Base-by-base conservation (phyloP, 345 rosid species). In the Abelmoschus esculentus region DNA sequence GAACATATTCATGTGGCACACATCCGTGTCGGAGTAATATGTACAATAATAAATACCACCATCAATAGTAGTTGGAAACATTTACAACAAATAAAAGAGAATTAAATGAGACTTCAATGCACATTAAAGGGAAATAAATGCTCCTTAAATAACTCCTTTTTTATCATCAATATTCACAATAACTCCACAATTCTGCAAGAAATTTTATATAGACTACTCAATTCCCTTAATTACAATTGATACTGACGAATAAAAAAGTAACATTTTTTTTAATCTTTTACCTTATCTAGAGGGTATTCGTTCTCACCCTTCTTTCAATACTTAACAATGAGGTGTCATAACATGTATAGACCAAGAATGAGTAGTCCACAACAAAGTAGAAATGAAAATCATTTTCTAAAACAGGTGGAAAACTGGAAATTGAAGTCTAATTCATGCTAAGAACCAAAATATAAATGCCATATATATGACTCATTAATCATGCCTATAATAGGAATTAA, bases 51-150 rank as follows among this genome's bases (percentile, higher is more conserved):
- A 49, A 49, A 14, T 13, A 49, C 14, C 17, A 49, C 53, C 53
- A 12, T 49, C 53, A 4, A 49, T 49, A 49, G 53, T 49, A 49
- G 53, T 49, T 49, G 53, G 17, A 49, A 49, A 12, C 53, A 49
- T 49, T 49, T 66, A 47, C 57, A 47, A 15, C 17, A 66, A 66
- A 28, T 4, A 28, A 14, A 15, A 26, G 14, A 46, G 56, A 46
- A 46, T 12, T 64, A 64, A 42, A 64, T 22, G 34, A 19, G 66
- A 17, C 68, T 64, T 61, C 34, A 34, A 61, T 26, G 65, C 44
- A 1, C 46, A 61, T n/a, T 61, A 61, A 61, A 61, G 46, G 40
- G 46, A 61, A 61, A 61, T 61, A 61, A 65, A 65, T 65, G 55
- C 38, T 47, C 53, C 67, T 44, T 11, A 63, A 63, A 40, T 42